phyloP scores from a whole-genome alignment of 1,284 basidiomycete species.

The Tilletia indica region DNA sequence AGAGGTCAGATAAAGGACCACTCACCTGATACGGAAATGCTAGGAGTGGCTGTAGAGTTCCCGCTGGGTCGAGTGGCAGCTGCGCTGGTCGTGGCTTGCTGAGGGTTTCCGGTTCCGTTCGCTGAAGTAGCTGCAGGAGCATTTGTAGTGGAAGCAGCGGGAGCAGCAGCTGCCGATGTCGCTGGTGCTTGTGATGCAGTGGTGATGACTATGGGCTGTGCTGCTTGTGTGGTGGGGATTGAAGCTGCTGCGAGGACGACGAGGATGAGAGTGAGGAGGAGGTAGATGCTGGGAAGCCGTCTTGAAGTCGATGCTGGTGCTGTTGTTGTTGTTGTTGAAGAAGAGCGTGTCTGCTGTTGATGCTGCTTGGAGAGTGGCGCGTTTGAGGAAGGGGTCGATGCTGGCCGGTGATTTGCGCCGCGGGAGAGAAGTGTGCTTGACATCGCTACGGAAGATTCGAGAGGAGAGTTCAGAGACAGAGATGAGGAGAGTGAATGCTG shows the following conservation, averaged over 20 bases:
- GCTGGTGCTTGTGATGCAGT: background rate
- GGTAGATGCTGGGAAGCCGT: background rate
- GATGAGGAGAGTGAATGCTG: too few relatives aligned
- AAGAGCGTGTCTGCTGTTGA: background rate
- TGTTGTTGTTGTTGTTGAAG: background rate
- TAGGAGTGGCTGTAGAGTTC: background rate
- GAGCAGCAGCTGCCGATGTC: background rate
- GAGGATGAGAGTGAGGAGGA: background rate
- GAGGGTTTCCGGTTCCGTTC: background rate
- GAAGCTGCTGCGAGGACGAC: background rate
- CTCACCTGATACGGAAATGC: background rate
- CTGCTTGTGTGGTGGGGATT: background rate
- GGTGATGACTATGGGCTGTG: constrained; percentile 1
- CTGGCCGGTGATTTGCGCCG: constrained; percentile 2
- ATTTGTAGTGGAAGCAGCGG: too few relatives aligned
- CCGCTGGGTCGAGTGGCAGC: too few relatives aligned
- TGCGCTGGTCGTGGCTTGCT: background rate
- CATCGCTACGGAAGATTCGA: background rate
- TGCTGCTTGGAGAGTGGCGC: background rate
- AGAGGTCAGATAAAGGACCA: background rate
- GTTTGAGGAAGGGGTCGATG: background rate
- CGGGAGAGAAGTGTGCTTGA: constrained; percentile 3
- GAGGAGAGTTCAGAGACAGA: background rate
- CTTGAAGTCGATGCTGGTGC: background rate
- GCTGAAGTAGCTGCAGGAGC: background rate